A percentile compares a stretch with the other conserved stretches of the same genome.
Conservation (phyloP, 441 rosid genomes). For the Erodium moschatum region DNA sequence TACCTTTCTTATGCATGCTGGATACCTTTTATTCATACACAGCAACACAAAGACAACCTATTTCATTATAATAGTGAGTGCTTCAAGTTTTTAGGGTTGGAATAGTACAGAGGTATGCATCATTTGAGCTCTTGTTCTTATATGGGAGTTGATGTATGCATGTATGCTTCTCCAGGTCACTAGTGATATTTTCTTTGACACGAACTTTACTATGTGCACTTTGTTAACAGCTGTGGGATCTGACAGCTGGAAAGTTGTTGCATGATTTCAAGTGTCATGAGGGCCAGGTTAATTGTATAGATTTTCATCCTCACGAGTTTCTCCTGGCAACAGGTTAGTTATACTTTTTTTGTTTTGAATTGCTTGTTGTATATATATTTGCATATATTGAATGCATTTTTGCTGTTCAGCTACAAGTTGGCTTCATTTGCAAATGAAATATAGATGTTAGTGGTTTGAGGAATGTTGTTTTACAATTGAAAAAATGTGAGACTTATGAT, state of each 20-base stretch:
- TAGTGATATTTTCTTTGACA: conserved; percentile 9
- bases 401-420: no score
- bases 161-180: not conserved
- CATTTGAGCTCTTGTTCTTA: not conserved
- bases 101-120: not conserved
- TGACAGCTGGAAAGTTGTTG: conserved; percentile 97
- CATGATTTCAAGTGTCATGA: conserved; percentile 92
- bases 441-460: no score
- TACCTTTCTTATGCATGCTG: no score
- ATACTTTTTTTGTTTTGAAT: conserved; percentile 11
- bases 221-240: conserved; percentile 76
- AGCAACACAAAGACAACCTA: not conserved
- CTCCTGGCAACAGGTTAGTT: conserved; percentile 84
- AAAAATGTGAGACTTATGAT: no score
- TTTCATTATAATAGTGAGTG: not conserved
- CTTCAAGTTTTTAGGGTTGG: not conserved
- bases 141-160: not conserved
- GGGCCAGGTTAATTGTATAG: conserved; percentile 87
- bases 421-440: no score
- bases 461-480: no score
- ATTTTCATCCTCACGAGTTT: conserved; percentile 96
- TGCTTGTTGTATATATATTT: no score
- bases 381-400: no score
- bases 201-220: conserved; percentile 13
- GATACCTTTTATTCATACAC: not conserved